Conservation (phyloP, 2,329 filamentous ascomycete species). For the Diaporthe capsici region DNA sequence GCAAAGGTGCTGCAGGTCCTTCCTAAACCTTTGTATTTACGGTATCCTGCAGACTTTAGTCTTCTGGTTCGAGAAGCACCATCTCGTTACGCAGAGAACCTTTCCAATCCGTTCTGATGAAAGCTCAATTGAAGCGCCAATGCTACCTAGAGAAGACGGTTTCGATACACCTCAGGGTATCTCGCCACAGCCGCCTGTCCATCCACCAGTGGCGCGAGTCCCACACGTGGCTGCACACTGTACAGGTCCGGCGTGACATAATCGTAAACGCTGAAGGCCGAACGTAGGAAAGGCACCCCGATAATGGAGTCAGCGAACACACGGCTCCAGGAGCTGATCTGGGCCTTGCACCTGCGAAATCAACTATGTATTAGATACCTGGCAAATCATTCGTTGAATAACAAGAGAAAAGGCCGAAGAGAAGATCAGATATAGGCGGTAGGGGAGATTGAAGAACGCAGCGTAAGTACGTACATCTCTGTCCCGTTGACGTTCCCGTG, state of each 20-base stretch:
- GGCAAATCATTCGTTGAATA: too few species aligned
- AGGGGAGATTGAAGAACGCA: background rate
- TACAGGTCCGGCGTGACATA: slow-evolving; percentile 4
- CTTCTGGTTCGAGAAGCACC: too few species aligned
- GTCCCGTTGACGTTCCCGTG: slow-evolving; percentile 5
- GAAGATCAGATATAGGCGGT: background rate
- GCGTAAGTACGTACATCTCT: background rate
- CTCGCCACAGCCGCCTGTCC: background rate
- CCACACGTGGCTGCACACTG: slow-evolving; percentile 17
- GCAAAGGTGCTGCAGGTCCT: too few species aligned
- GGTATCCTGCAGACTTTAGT: too few species aligned
- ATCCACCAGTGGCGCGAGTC: slow-evolving; percentile 15
- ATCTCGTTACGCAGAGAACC: too few species aligned
- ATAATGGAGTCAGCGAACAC: slow-evolving; percentile 9
- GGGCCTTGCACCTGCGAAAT: background rate
- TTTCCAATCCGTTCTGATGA: too few species aligned
- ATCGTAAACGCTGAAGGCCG: slow-evolving; percentile 13
- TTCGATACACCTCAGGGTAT: slow-evolving; percentile 1
- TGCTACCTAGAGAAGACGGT: background rate
- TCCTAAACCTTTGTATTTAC: too few species aligned
- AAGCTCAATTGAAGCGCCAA: too few species aligned
- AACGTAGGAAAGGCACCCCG: background rate
- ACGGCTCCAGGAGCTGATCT: slow-evolving; percentile 18
- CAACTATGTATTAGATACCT: background rate
- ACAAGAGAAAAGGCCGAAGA: too few species aligned